Conservation (phyloP, 2,329 filamentous ascomycete species). For the Aureobasidium sp. region DNA sequence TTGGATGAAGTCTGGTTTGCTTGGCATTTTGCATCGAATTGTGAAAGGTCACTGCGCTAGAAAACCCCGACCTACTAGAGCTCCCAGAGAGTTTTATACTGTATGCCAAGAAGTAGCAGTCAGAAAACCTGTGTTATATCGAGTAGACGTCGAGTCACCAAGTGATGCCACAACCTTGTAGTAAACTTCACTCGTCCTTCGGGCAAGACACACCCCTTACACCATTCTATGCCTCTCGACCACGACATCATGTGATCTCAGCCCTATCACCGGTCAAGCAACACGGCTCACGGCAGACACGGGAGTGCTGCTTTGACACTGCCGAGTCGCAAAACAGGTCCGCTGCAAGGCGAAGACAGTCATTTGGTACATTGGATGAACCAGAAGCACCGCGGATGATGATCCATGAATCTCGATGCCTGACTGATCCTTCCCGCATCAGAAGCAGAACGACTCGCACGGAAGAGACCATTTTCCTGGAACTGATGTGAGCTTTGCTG, state of each 20-base stretch:
- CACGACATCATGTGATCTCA: neutral
- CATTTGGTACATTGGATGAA: neutral
- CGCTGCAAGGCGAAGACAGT: neutral
- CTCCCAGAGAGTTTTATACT: no score
- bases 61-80: no score
- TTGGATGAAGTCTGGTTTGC: neutral
- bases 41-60: neutral
- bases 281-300: neutral
- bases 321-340: neutral
- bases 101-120: no score
- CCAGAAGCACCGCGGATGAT: neutral
- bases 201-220: no score
- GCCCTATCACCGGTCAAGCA: constrained; percentile 1
- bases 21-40: neutral
- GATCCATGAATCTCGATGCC: neutral
- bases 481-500: neutral
- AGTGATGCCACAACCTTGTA: no score
- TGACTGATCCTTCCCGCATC: neutral
- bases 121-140: no score
- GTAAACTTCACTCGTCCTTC: neutral
- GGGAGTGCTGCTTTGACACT: neutral
- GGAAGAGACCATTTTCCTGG: neutral
- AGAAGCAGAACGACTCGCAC: neutral
- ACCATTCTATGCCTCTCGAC: neutral
- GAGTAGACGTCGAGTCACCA: neutral